Conservation (phyloP, 345 rosid species). For the Xanthoceras sorbifolium region DNA sequence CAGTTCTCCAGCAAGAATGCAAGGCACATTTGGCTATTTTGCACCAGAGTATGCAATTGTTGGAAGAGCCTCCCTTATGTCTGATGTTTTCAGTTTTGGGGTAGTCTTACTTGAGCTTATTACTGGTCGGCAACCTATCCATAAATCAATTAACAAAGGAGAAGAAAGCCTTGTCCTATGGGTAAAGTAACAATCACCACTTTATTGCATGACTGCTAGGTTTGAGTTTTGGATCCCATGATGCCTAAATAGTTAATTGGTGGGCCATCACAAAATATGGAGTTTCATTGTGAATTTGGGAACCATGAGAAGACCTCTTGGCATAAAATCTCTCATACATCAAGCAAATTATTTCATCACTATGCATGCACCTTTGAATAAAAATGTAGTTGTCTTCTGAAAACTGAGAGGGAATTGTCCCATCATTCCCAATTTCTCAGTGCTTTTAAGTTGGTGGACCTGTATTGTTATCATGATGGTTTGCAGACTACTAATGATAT, state of each 20-base stretch:
- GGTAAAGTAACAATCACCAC: slow-evolving; percentile 45
- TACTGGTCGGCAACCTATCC: slow-evolving; percentile 88
- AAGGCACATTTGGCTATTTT: slow-evolving; percentile 97
- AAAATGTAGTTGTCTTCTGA: not conserved
- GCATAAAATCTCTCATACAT: not conserved
- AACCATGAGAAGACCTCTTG: not conserved
- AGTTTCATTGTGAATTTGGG: not conserved
- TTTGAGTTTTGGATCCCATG: not conserved
- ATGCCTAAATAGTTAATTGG: not conserved
- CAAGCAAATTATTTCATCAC: not conserved
- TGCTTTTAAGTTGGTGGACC: not conserved
- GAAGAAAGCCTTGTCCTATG: slow-evolving; percentile 96
- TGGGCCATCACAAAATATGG: not conserved
- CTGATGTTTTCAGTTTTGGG: slow-evolving; percentile 98
- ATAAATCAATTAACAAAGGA: slow-evolving; percentile 60
- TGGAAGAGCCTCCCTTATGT: slow-evolving; percentile 91
- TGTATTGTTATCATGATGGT: not conserved
- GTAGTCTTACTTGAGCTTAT: slow-evolving; percentile 95
- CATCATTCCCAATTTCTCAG: not conserved
- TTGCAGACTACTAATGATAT: not conserved
- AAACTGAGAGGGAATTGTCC: not conserved
- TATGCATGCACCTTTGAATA: not conserved
- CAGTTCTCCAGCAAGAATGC: slow-evolving; percentile 91
- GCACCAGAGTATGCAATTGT: slow-evolving; percentile 96
- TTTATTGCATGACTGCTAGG: not conserved